Base-by-base conservation (phyloP, 768 basidiomycete species). In the Mycena epipterygia region DNA sequence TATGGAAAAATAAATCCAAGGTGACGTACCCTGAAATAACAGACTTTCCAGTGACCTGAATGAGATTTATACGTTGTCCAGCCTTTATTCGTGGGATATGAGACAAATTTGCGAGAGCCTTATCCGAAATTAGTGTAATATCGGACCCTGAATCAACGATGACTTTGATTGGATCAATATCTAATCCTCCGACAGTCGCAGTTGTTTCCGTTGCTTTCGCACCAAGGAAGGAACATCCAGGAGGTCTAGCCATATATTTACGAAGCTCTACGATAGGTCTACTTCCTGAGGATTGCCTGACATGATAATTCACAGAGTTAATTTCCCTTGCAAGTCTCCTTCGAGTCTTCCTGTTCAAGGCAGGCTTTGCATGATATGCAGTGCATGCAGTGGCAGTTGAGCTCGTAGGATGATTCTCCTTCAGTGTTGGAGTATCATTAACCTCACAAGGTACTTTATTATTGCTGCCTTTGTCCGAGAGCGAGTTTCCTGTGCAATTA, bases 141-240 rank as follows among this genome's bases (percentile, higher is more conserved):
- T n/a, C n/a, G n/a, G n/a, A n/a, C n/a, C n/a, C n/a, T n/a, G 79
- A 81, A 55, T 83, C 83, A 11, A 81, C 49, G 17, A 76, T 77
- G 21, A 77, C 60, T 4, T n/a, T 32, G 0, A 65, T 66, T 2
- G 64, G 49, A 16, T 68, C 58, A 6, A n/a, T 64, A 30, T 59
- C 29, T 11, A 69, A 25, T 3, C 68, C 53, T 1, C 32, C 32
- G 2, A 69, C 58, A n/a, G 68, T 69, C 8, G 68, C 72, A 0
- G 75, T 78, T n/a, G 80, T 32, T 21, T 62, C 51, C 3, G 68
- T 69, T 5, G 68, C 78, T 46, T 73, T 58, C 17, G 80, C 48
- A 27, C 82, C 81, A 29, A 82, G 64, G 58, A 82, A 82, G 0
- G 81, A 63, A 42, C 78, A 79, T 27, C 82, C 82, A 1, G 80